Evolutionary conservation across 345 rosid genomes (phyloP).

Genomic region (Eucalyptus virginea): DNA sequence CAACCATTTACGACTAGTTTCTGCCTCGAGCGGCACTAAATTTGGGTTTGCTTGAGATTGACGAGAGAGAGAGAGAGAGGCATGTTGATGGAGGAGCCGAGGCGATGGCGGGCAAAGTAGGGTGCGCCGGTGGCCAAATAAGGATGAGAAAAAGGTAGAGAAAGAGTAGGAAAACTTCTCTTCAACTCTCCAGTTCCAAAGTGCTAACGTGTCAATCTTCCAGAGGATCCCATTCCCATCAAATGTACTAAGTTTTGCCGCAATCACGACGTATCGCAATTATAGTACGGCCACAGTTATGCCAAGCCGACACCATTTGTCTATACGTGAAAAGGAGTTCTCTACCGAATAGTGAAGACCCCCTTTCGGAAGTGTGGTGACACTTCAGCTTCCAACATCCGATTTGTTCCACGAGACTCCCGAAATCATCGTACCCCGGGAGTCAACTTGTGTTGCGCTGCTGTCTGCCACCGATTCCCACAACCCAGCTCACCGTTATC

Average conservation of each 20-base stretch:
- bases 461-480: not conserved
- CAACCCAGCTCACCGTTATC: not conserved
- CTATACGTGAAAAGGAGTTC: not conserved
- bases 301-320: not conserved
- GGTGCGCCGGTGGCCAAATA: not conserved
- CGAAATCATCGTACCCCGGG: not conserved
- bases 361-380: not conserved
- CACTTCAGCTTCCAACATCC: not conserved
- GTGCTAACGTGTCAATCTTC: not conserved
- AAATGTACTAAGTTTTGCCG: not conserved
- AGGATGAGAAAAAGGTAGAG: not conserved
- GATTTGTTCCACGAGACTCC: not conserved
- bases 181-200: not conserved
- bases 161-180: not conserved
- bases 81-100: not conserved
- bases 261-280: not conserved
- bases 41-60: not conserved
- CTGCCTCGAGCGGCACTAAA: not conserved
- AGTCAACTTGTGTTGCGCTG: not conserved
- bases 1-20: rapidly evolving
- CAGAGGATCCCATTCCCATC: not conserved
- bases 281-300: not conserved
- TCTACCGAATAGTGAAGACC: not conserved
- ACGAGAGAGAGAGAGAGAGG: not conserved
- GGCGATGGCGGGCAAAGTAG: not conserved